Evolutionary conservation across 768 basidiomycete genomes (phyloP), one percentile per base, ranked within the genome.

Genomic region (Neoboletus subvelutipes): DNA sequence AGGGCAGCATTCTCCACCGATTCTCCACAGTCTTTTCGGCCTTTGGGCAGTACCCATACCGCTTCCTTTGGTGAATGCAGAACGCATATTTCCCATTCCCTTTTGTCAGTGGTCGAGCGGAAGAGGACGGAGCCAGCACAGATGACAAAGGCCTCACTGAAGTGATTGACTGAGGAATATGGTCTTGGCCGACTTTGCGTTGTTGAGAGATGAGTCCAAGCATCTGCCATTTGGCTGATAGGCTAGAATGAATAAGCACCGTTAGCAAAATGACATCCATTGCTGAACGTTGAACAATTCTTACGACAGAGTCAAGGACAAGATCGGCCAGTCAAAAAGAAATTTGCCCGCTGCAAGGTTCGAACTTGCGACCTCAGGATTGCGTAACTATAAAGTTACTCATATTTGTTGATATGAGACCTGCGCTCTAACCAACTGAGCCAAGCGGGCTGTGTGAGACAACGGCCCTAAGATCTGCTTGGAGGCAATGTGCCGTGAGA

Each of bases 281-380:
- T 45, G 57, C 29, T 36, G 15, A 17, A 17, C 34, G 1, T 24
- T 36, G 15, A 17, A 17, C 34, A 2, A 17, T 17, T 5, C 34
- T 36, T 36, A 34, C 55, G 5, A 28, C 41, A 48, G 20, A 2
- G 45, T 15, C 20, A 17, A 17, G 20, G 36, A 37, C 36, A 33
- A 3, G 10, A 33, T 7, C 9, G n/a, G 17, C 5, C 18, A 28
- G 37, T 10, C 11, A 55, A 57, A 67, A 70, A 60, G 55, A 26
- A 2, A 36, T 2, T 8, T 82, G 81, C 80, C 75, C 81, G 73
- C 76, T 80, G 78, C 76, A 79, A 81, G 81, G 77, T 69, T 83
- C 81, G 81, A 83, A 82, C 81, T 81, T 79, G 78, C 78, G 81
- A 80, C 80, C 78, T 82, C 79, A 77, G 78, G 81, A 83, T 81